Evolutionary conservation across 73 alveolate genomes (phyloP).

Genomic region (Loxodes magnus): DNA sequence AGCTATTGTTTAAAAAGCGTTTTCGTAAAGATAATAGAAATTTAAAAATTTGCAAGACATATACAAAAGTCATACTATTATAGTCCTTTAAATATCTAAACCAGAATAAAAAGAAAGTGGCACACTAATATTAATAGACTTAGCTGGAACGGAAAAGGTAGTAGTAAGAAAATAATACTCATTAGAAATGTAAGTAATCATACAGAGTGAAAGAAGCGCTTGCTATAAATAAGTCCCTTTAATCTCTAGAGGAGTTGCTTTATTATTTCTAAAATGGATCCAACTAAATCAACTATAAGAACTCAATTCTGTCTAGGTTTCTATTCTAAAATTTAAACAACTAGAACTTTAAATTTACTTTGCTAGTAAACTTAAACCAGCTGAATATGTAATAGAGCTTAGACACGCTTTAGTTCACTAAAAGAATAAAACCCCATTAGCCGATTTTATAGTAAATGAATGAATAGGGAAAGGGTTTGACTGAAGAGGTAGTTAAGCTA

Average conservation of each 20-base stretch:
- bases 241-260: constrained; percentile 42
- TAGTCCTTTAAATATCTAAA: constrained; percentile 7
- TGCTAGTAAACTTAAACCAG: no score
- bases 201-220: constrained; percentile 48
- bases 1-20: background rate
- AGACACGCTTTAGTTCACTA: no score
- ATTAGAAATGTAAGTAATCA: no score
- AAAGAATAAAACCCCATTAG: no score
- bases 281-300: constrained; percentile 50
- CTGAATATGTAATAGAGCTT: no score
- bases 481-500: constrained; percentile 7
- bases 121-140: constrained; percentile 40
- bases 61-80: constrained; percentile 80
- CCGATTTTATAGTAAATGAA: no score
- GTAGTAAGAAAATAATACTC: constrained; percentile 21
- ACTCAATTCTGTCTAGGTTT: constrained; percentile 46
- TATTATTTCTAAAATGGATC: constrained; percentile 36
- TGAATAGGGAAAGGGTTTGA: background rate
- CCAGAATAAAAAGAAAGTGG: background rate
- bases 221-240: constrained; percentile 34
- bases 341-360: no score
- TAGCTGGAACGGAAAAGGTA: constrained; percentile 90
- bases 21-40: constrained; percentile 61
- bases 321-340: no score
- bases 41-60: constrained; percentile 72